These are phyloP conservation scores for Calonectria henricotiae DNA, from an alignment of 2,329 filamentous ascomycete species.

Conservation along the genomic window DNA sequence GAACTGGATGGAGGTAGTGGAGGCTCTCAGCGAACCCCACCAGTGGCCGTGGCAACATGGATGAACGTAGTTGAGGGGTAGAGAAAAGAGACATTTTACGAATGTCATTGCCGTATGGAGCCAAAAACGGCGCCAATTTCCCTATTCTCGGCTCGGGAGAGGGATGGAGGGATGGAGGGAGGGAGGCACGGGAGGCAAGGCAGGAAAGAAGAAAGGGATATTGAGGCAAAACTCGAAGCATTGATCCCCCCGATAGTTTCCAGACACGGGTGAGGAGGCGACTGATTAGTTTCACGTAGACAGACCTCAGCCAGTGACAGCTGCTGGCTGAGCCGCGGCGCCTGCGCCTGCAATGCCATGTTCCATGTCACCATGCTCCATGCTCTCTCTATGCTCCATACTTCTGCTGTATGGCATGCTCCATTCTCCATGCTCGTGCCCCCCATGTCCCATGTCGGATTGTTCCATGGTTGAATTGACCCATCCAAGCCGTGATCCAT, in stretches of 20 bases:
- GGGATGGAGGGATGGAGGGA: neutral
- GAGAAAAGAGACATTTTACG: conserved; percentile 38
- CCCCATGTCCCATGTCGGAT: conserved; percentile 22
- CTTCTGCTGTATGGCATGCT: neutral
- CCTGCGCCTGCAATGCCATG: conserved; percentile 24
- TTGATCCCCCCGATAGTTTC: conserved; percentile 11
- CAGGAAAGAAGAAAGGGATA: neutral
- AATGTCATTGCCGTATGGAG: conserved; percentile 17
- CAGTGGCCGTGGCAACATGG: conserved; percentile 50
- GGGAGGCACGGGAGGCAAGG: too few species aligned
- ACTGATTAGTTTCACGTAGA: conserved; percentile 14
- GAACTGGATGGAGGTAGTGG: conserved; percentile 26
- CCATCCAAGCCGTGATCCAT: conserved; percentile 30
- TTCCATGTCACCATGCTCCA: conserved; percentile 2
- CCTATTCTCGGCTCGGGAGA: neutral
- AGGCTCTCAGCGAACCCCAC: conserved; percentile 42
- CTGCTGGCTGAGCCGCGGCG: conserved; percentile 25
- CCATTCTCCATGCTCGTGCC: neutral
- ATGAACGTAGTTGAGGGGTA: conserved; percentile 38
- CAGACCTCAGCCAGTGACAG: conserved; percentile 22
- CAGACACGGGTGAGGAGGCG: neutral
- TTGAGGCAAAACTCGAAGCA: neutral
- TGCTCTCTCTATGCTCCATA: conserved; percentile 12
- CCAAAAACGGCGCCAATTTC: neutral
- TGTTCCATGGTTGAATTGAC: conserved; percentile 22